These are phyloP conservation scores for Chrysopogon serrulatus DNA, from an alignment of 176 grass and related monocot species.

Conservation along the genomic window DNA sequence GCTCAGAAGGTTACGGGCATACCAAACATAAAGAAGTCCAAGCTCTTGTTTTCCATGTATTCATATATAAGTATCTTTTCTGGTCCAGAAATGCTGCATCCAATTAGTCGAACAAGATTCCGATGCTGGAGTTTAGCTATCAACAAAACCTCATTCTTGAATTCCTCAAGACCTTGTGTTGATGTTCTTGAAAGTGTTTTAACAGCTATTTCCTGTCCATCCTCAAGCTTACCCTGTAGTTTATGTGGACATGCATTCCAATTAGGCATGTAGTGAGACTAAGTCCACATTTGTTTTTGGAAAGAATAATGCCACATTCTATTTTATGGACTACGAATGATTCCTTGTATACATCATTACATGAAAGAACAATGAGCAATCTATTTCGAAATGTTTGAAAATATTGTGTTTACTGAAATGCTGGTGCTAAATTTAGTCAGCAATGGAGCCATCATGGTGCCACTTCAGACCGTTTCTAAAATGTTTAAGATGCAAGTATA, in stretches of 20 bases:
- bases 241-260: slow-evolving; percentile 8
- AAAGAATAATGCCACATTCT: neutral
- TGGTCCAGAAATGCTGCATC: slow-evolving; percentile 50
- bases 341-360: neutral
- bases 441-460: neutral
- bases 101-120: slow-evolving; percentile 71
- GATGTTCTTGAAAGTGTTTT: slow-evolving; percentile 69
- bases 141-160: slow-evolving; percentile 74
- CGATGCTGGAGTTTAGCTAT: slow-evolving; percentile 74
- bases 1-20: neutral
- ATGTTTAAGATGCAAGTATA: neutral
- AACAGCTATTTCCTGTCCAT: slow-evolving; percentile 77
- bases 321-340: neutral
- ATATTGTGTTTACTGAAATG: neutral
- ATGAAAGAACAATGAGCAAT: neutral
- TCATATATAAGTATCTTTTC: slow-evolving; percentile 79
- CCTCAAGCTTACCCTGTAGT: slow-evolving; percentile 50
- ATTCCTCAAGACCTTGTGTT: slow-evolving; percentile 54
- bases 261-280: neutral
- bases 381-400: neutral
- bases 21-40: slow-evolving; percentile 73
- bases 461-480: neutral
- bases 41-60: slow-evolving; percentile 71
- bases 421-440: neutral
- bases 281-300: neutral